Base-by-base conservation (phyloP, 2,329 filamentous ascomycete species). In the Pseudogymnoascus sp. region DNA sequence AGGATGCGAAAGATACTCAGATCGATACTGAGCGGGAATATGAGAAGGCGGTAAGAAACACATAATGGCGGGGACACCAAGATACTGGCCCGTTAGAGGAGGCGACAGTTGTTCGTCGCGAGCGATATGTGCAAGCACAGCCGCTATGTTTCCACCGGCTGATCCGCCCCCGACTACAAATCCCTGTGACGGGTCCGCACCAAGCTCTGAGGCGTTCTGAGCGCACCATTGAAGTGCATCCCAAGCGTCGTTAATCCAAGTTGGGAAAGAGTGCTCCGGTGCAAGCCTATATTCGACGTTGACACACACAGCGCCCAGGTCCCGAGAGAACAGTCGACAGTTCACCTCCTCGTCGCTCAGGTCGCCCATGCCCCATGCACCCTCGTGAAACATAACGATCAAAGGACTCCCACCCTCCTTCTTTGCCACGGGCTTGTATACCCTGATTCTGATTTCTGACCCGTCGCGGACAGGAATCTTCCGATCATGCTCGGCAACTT, bases 401-500 rank as follows among this genome's bases (percentile, higher is more conserved):
- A 44, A 11, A 2, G 40, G 40, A 21, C 40, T 21, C 7, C 40
- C 40, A 6, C 40, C 10, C 16, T 21, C 19, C 10, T 5, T 6
- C 11, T 44, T 11, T 5, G 16, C 24, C 37, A 64, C 65, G n/a
- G 74, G 74, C 26, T 67, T 68, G 62, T 73, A 72, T 59, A 77
- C 69, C 35, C 74, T 72, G 26, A 74, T 67, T 0, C 64, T 70
- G 65, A 73, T 76, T 61, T 69, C 62, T 24, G 68, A 68, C 2
- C 72, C 74, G 53, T 75, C 74, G 6, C 74, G 69, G 67, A 74
- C 71, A 4, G 66, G 63, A 24, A 77, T 74, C 61, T 70, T 68
- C 61, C 69, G 70, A 47, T 74, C 72, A 2, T 40, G 37, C 37
- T 40, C 37, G 37, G 37, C n/a, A 10, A 37, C 38, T 38, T 29